Percentiles rank a stretch among this genome's conserved stretches.
Evolutionary conservation across 1,139 yeast species (phyloP).

Genomic region (Geotrichum klebahnii): DNA sequence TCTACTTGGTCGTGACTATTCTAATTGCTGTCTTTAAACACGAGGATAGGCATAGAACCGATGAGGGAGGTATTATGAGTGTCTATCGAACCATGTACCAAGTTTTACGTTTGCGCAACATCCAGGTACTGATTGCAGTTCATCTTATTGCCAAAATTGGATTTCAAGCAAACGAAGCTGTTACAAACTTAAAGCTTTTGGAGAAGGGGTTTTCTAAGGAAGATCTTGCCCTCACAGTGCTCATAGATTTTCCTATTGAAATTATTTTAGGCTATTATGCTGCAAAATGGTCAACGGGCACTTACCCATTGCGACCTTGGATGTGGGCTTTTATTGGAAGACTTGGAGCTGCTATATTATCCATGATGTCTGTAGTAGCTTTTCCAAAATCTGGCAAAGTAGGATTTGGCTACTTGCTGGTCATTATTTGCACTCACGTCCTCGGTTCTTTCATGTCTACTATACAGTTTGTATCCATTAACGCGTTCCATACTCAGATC

Average conservation of each 20-base stretch:
- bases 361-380: conserved; percentile 65
- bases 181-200: conserved; percentile 83
- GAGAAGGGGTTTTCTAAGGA: conserved; percentile 93
- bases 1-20: conserved; percentile 64
- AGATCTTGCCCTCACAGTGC: conserved; percentile 85
- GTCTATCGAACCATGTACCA: conserved; percentile 76
- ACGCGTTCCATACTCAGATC: conserved; percentile 90
- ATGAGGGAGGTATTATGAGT: conserved; percentile 35
- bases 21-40: conserved; percentile 47
- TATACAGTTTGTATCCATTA: conserved; percentile 87
- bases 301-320: conserved; percentile 78
- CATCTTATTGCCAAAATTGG: conserved; percentile 83
- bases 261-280: conserved; percentile 92
- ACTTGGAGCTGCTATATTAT: conserved; percentile 65
- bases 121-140: conserved; percentile 68
- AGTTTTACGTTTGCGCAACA: conserved; percentile 70
- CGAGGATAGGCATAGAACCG: conserved; percentile 44
- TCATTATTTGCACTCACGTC: conserved; percentile 76
- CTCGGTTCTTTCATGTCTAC: conserved; percentile 90
- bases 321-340: conserved; percentile 81
- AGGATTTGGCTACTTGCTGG: conserved; percentile 52
- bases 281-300: conserved; percentile 87
- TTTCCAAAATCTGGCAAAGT: conserved; percentile 64
- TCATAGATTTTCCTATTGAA: conserved; percentile 95
- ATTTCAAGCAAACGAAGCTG: conserved; percentile 93